Conservation (phyloP, 257 asterid species). For the Dorcoceras hygrometricum region DNA sequence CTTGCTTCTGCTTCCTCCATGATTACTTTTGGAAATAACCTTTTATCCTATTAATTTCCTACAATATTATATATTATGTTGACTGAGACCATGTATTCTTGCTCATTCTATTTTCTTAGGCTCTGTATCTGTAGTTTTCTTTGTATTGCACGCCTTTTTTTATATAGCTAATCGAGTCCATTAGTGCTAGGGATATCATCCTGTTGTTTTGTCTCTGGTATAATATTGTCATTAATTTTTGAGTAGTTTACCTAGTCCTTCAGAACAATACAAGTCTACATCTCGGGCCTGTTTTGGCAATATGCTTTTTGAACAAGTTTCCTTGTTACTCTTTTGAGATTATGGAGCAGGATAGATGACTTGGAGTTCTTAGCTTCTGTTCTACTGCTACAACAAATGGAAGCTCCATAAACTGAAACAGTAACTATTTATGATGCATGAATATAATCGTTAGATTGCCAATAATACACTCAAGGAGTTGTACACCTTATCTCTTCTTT, state of each 20-base stretch:
- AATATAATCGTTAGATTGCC: slow-evolving; percentile 10
- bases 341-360: slow-evolving; percentile 11
- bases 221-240: background rate
- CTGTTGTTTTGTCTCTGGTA: background rate
- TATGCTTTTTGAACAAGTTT: slow-evolving; percentile 8
- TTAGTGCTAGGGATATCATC: background rate
- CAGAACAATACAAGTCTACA: background rate
- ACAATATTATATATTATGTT: no score
- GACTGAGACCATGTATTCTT: no score
- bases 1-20: no score
- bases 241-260: background rate
- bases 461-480: slow-evolving; percentile 8
- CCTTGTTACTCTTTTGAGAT: slow-evolving; percentile 10
- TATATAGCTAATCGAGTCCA: background rate
- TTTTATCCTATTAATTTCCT: no score
- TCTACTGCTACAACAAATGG: background rate
- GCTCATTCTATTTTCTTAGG: slow-evolving; percentile 2
- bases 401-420: background rate
- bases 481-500: background rate
- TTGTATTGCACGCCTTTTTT: background rate
- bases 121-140: background rate
- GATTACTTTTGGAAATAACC: no score
- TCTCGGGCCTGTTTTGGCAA: background rate
- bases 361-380: background rate
- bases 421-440: slow-evolving; percentile 6